phyloP scores from a whole-genome alignment of 1,284 basidiomycete species.

The Cryptococcus sp. region DNA sequence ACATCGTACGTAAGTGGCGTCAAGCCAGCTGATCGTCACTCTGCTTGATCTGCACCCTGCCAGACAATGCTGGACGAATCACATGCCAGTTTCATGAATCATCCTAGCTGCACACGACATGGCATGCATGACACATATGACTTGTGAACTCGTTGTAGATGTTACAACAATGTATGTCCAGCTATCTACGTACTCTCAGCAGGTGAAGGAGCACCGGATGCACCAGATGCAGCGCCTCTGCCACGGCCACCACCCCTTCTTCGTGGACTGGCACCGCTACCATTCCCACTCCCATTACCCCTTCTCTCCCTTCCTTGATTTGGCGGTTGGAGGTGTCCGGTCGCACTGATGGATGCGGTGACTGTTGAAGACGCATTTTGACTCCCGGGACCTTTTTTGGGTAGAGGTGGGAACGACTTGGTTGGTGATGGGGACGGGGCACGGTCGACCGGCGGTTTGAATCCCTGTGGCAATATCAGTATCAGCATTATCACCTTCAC shows the following conservation, averaged over 20 bases:
- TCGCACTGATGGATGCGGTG: too few relatives aligned
- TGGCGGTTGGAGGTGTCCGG: neutral
- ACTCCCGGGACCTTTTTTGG: neutral
- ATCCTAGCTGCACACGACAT: neutral
- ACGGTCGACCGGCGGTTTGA: constrained; percentile 33
- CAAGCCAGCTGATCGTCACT: too few relatives aligned
- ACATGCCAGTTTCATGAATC: too few relatives aligned
- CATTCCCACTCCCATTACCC: neutral
- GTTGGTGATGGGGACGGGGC: constrained; percentile 12
- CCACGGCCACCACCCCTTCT: too few relatives aligned
- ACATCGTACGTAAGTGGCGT: too few relatives aligned
- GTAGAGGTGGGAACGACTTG: constrained; percentile 10
- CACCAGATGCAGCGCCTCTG: too few relatives aligned
- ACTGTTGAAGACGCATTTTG: too few relatives aligned
- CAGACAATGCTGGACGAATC: too few relatives aligned
- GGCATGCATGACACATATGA: neutral
- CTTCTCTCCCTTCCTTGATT: neutral
- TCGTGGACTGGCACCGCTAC: neutral
- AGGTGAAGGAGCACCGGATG: neutral
- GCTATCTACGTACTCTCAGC: neutral
- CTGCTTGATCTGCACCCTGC: too few relatives aligned
- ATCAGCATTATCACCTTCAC: neutral
- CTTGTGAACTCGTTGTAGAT: neutral
- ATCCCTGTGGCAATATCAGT: constrained; percentile 19
- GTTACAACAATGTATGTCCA: neutral